These are phyloP conservation scores for Carex scoparia DNA, from an alignment of 176 grass and related monocot species.

Conservation along the genomic window DNA sequence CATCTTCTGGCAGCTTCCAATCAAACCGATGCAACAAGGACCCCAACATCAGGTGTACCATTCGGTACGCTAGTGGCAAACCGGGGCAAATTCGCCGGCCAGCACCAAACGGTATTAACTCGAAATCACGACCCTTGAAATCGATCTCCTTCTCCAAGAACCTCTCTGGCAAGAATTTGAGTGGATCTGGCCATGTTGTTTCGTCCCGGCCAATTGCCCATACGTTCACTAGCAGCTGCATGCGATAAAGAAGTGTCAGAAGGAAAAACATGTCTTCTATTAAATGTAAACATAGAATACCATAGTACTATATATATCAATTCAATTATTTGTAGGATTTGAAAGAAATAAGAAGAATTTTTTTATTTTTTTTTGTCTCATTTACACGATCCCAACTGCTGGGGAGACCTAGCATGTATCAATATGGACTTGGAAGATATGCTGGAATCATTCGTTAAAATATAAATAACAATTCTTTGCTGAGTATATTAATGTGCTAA, in stretches of 20 bases:
- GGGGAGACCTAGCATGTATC: neutral
- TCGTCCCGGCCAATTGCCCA: conserved; percentile 35
- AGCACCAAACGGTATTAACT: conserved; percentile 32
- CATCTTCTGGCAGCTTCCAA: conserved; percentile 17
- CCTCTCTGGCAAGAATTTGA: conserved; percentile 38
- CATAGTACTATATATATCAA: neutral
- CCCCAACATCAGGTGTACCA: conserved; percentile 32
- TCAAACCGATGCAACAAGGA: conserved; percentile 32
- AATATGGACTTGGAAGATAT: too few species aligned
- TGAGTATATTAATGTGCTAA: neutral
- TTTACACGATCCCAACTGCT: neutral
- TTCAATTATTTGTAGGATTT: neutral
- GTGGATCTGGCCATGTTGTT: conserved; percentile 17
- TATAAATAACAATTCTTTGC: neutral
- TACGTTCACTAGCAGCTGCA: conserved; percentile 30
- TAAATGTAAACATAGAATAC: neutral
- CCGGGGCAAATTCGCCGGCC: conserved; percentile 31
- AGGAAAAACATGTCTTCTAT: neutral
- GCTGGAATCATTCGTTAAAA: neutral
- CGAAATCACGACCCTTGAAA: conserved; percentile 12
- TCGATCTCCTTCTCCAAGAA: conserved; percentile 17
- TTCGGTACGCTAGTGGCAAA: conserved; percentile 18
- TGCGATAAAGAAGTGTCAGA: neutral
- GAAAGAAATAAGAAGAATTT: neutral
- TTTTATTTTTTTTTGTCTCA: neutral